Conservation (phyloP, 192 early-diverging fungal genomes). For the Podila epigama region DNA sequence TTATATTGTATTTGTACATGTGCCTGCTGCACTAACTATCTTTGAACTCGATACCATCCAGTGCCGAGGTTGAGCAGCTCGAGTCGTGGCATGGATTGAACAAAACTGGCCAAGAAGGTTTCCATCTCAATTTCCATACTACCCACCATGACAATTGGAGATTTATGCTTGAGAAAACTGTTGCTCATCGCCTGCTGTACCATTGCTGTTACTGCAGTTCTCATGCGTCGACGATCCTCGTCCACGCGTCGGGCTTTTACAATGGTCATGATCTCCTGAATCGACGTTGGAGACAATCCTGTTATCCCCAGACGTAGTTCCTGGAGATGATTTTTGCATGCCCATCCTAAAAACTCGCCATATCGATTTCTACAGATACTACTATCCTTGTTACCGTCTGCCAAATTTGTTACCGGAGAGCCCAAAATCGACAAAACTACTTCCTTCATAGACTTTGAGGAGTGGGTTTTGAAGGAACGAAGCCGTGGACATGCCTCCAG, state of each 20-base stretch:
- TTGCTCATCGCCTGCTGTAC: neutral
- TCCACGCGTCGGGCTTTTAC: slow-evolving; percentile 2
- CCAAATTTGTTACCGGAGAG: no score
- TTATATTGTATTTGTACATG: neutral
- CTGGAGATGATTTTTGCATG: neutral
- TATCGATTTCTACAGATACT: no score
- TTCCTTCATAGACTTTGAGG: slow-evolving; percentile 11
- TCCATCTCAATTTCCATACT: neutral
- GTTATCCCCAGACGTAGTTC: slow-evolving; percentile 22
- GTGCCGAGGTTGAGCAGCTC: slow-evolving; percentile 23
- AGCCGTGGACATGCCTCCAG: slow-evolving; percentile 27
- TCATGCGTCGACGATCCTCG: neutral
- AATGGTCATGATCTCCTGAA: slow-evolving; percentile 25
- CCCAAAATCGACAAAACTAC: slow-evolving; percentile 10
- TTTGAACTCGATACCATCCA: slow-evolving; percentile 19
- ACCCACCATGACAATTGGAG: no score
- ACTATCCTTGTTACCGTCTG: no score
- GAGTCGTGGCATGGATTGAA: neutral
- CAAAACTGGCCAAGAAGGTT: neutral
- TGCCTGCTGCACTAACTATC: neutral
- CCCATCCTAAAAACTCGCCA: no score
- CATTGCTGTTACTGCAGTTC: neutral
- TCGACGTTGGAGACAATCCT: slow-evolving; percentile 12
- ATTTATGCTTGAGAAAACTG: no score
- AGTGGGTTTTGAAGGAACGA: neutral